Evolutionary conservation across 371 early-diverging fungal species (phyloP), one percentile per base, ranked within the genome.

Genomic region (Mucor racemosus): DNA sequence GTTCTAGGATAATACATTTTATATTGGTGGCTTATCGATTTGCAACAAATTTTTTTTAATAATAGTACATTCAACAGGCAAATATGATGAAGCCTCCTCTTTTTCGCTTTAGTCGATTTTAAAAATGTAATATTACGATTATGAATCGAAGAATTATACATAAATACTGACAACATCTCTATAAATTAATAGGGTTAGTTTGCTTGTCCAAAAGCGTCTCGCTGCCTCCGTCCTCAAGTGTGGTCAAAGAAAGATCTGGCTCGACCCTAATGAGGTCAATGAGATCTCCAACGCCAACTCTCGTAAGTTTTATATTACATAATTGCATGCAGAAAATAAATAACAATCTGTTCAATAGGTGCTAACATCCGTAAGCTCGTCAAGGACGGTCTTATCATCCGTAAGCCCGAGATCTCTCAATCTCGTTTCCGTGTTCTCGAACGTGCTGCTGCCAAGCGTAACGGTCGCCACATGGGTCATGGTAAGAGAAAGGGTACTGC

Each of bases 401-500:
- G 91, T 86, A 99, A 98, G 93, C 97, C 97, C 73, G 87, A 91
- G 77, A 91, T 88, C 72, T 86, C 92, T 75, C 94, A 92, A 87
- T 99, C 99, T 66, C 95, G 99, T 65, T 97, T 92, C 93, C 92
- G 99, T 75, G 95, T 96, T 77, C 96, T 97, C 76, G 95, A 92
- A 86, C 89, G 89, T 80, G 82, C 86, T 68, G 95, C 90, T 71
- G 97, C 99, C 78, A 99, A 98, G 92, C 93, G 97, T 77, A 93
- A 94, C 76, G 99, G 99, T 86, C 95, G 99, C 81, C 99, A 99
- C 90, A 92, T 92, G 80, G 99, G 99, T 71, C 84, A 90, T 74
- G 99, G 99, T 92, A 98, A 97, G 89, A 93, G 98, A 79, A 93
- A 91, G 81, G 99, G 98, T 95, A 97, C 99, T 75, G 93, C 97